These are phyloP conservation scores for Pichia rugopelliculosa DNA, from an alignment of 805 yeast species.

Conservation along the genomic window DNA sequence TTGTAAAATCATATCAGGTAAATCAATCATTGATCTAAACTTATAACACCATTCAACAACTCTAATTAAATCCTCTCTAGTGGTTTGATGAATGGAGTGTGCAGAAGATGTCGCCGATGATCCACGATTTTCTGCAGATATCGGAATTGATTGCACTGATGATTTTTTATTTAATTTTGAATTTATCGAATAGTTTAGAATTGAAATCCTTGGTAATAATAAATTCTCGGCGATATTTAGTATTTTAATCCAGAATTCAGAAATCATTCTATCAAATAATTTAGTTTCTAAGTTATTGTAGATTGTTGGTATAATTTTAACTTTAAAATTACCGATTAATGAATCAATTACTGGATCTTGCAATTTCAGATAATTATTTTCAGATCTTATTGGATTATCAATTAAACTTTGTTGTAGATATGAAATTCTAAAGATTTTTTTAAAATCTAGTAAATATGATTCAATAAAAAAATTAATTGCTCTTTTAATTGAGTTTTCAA, in stretches of 20 bases:
- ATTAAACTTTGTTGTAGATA: conserved; percentile 21
- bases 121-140: background rate
- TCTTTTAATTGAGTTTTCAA: conserved; percentile 58
- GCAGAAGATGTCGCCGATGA: background rate
- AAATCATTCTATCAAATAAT: conserved; percentile 23
- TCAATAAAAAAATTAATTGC: conserved; percentile 64
- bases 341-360: conserved; percentile 21
- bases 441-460: conserved; percentile 60
- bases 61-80: conserved; percentile 20
- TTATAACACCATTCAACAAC: conserved; percentile 28
- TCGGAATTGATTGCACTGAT: background rate
- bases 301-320: conserved; percentile 18
- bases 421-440: conserved; percentile 32
- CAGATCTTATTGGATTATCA: conserved; percentile 15
- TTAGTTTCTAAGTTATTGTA: conserved; percentile 27
- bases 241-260: conserved; percentile 71
- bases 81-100: conserved; percentile 12
- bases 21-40: conserved; percentile 22
- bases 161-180: conserved; percentile 12
- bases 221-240: conserved; percentile 62
- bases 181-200: conserved; percentile 6
- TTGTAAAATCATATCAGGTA: conserved; percentile 21
- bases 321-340: conserved; percentile 19
- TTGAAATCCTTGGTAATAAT: conserved; percentile 52
- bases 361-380: conserved; percentile 15